These are phyloP conservation scores for Liriodendron chinense DNA, from an alignment of 164 flowering plant genomes.

Conservation along the genomic window DNA sequence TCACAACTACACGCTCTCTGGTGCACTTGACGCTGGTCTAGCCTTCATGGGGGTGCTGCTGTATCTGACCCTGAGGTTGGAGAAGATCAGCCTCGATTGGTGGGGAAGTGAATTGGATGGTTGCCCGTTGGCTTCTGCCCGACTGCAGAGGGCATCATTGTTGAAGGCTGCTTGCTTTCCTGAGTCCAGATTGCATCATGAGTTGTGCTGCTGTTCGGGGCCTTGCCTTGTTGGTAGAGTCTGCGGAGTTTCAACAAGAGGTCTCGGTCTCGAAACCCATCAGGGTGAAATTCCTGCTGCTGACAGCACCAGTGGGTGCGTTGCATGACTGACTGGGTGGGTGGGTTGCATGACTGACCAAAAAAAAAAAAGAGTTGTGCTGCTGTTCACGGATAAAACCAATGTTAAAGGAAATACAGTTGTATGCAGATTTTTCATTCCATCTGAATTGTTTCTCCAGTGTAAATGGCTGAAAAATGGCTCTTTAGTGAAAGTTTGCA, in stretches of 20 bases:
- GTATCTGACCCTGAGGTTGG: slow-evolving; percentile 52
- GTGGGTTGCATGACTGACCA: no score
- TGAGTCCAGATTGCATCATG: background rate
- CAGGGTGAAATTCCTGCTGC: no score
- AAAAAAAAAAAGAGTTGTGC: no score
- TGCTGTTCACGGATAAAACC: background rate
- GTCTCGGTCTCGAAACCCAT: no score
- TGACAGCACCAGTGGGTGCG: no score
- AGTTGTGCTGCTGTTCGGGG: background rate
- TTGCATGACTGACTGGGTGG: no score
- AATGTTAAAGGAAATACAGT: background rate
- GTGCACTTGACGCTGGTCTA: slow-evolving; percentile 76
- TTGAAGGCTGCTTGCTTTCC: slow-evolving; percentile 63
- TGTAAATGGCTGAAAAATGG: slow-evolving; percentile 7
- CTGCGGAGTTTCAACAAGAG: no score
- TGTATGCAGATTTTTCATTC: background rate
- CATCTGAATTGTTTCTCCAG: background rate
- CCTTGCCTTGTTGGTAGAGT: no score
- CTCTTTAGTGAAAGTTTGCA: slow-evolving; percentile 5
- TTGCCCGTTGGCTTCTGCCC: slow-evolving; percentile 75
- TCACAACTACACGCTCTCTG: slow-evolving; percentile 74
- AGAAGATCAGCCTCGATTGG: slow-evolving; percentile 49
- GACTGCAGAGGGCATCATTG: slow-evolving; percentile 56
- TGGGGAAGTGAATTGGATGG: slow-evolving; percentile 79
- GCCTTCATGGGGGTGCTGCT: slow-evolving; percentile 84